Percentiles rank a stretch among this genome's conserved stretches.
Conservation (phyloP, 2,329 filamentous ascomycete genomes). For the Neoascochyta sp. region DNA sequence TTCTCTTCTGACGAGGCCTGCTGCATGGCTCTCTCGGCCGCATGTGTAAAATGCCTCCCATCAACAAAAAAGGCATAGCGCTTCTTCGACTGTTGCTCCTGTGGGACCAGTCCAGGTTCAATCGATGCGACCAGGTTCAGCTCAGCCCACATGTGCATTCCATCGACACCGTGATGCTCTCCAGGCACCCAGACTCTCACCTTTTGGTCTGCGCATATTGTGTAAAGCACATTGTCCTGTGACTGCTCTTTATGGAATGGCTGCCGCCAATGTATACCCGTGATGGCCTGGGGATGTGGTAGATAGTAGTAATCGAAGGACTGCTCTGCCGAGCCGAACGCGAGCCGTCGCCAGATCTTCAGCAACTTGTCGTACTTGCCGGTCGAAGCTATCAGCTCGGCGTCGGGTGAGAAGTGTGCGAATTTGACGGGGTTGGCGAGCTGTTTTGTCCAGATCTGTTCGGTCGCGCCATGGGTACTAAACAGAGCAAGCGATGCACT, state of each 20-base stretch:
- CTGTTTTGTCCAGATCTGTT: conserved; percentile 67
- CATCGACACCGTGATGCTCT: conserved; percentile 66
- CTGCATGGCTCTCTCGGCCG: conserved; percentile 72
- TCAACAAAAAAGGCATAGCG: conserved; percentile 80
- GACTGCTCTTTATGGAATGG: conserved; percentile 73
- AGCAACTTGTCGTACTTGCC: conserved; percentile 76
- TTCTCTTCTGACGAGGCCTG: conserved; percentile 55
- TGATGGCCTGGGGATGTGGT: conserved; percentile 76
- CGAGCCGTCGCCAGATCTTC: conserved; percentile 87
- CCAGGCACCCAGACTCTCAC: conserved; percentile 80
- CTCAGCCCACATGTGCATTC: conserved; percentile 74
- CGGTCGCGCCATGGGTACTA: conserved; percentile 50
- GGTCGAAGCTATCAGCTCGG: conserved; percentile 77
- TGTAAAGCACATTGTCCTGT: conserved; percentile 84
- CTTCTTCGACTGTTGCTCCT: conserved; percentile 41
- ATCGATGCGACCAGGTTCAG: conserved; percentile 74
- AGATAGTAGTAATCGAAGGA: conserved; percentile 90
- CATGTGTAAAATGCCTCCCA: conserved; percentile 71
- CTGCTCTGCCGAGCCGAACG: conserved; percentile 77
- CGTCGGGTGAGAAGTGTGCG: conserved; percentile 80
- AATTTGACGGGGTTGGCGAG: conserved; percentile 71
- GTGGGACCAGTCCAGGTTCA: conserved; percentile 50
- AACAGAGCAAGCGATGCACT: conserved; percentile 69
- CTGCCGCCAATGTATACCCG: conserved; percentile 78
- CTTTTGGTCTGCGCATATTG: conserved; percentile 74